Evolutionary conservation across 768 basidiomycete genomes (phyloP).

Genomic region (Collybia sp.): DNA sequence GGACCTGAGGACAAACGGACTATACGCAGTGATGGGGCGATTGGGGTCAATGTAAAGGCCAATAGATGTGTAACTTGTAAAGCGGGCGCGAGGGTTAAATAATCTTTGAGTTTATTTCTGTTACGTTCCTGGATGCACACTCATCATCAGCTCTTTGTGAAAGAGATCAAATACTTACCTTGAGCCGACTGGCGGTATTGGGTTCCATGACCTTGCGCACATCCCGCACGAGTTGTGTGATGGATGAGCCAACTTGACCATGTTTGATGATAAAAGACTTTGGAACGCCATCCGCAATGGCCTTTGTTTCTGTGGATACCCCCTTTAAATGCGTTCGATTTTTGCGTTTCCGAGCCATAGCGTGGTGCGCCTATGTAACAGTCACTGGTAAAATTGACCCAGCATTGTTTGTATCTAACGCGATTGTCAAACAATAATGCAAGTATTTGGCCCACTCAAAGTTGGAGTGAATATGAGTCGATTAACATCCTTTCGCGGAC

Average conservation of each 20-base stretch:
- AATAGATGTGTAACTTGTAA: conserved; percentile 90
- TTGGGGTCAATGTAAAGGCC: conserved; percentile 83
- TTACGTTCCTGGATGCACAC: conserved; percentile 67
- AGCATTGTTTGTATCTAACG: conserved; percentile 11
- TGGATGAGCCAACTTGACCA: conserved; percentile 84
- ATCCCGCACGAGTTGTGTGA: conserved; percentile 88
- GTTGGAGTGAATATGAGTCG: too few relatives aligned
- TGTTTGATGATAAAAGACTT: conserved; percentile 98
- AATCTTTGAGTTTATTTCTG: conserved; percentile 90
- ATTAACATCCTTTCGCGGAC: conserved; percentile 74
- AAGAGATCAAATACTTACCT: conserved; percentile 37
- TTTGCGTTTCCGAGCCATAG: conserved; percentile 74
- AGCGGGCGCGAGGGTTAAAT: conserved; percentile 85
- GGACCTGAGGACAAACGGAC: conserved; percentile 87
- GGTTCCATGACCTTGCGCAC: conserved; percentile 97
- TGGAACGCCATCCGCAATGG: conserved; percentile 41
- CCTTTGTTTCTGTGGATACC: conserved; percentile 22
- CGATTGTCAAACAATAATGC: conserved; percentile 16
- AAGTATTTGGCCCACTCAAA: too few relatives aligned
- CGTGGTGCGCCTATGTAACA: neutral
- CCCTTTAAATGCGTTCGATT: conserved; percentile 79
- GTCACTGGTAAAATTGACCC: conserved; percentile 5
- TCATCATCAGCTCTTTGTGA: neutral
- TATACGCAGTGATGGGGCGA: conserved; percentile 84
- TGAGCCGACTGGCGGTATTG: conserved; percentile 91